Base-by-base conservation (phyloP, 306 rosid genomes). In the Trifolium subterraneum region DNA sequence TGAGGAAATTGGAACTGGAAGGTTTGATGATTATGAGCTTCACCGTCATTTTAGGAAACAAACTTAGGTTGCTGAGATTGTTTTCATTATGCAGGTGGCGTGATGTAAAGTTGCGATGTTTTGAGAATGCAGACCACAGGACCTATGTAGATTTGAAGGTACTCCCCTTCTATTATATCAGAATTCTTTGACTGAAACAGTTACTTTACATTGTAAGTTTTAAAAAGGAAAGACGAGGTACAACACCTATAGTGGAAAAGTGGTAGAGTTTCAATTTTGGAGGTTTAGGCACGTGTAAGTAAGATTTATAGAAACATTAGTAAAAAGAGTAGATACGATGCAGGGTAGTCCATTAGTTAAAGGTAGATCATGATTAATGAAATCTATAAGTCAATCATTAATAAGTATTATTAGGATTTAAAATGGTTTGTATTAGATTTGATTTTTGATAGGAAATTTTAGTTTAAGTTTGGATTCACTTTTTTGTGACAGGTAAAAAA, bases 131-230 rank as follows among this genome's bases (percentile, higher is more conserved):
- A 39, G 96, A 89, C 71, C 94, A 94, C 80, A 96, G 98, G 72
- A 94, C 97, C 68, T 94, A 94, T 19, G 98, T 91, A 33, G 97
- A 94, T 82, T 84, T 94, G 80, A 94, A 93, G 98, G 98, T 93
- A 80, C 66, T 23, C 35, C 9, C 9, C 9, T 56, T 56, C n/a
- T 56, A 50, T 64, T 16, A 48, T 27, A 29, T 22, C 44, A 16
- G 35, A 70, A 36, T 65, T 52, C 48, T 58, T 72, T 44, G 60
- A 35, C 54, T 23, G 4, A 29, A 47, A 13, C 35, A 33, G 51
- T 35, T 62, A 48, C 35, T 35, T 22, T 22, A 36, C 29, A 5
- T 15, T n/a, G 58, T 6, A n/a, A n/a, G n/a, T 48, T 39, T 39
- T 6, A 33, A n/a, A 35, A 36, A 36, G 0, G 15, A 62, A 62